phyloP scores from a whole-genome alignment of 345 rosid genomes.

The Boechera stricta region DNA sequence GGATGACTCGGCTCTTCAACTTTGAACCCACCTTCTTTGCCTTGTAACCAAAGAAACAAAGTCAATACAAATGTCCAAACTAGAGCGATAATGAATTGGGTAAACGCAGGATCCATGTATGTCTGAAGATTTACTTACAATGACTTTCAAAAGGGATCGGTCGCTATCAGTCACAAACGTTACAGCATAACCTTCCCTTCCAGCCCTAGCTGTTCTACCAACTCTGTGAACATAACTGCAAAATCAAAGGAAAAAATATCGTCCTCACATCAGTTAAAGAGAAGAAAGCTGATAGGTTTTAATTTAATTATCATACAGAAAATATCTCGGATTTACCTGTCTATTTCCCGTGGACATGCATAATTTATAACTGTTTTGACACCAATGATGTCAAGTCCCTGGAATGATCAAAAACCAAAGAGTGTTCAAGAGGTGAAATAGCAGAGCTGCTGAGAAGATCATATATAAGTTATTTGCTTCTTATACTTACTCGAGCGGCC shows the following conservation, averaged over 20 bases:
- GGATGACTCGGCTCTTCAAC: slow-evolving; percentile 80
- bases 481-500: slow-evolving; percentile 86
- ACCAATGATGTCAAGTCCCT: slow-evolving; percentile 98
- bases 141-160: slow-evolving; percentile 88
- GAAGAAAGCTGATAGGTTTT: slow-evolving; percentile 9
- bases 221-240: slow-evolving; percentile 94
- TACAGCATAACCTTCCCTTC: slow-evolving; percentile 97
- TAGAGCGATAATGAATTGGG: background rate
- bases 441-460: slow-evolving; percentile 22
- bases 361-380: slow-evolving; percentile 94
- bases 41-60: slow-evolving; percentile 44
- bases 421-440: slow-evolving; percentile 24
- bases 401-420: slow-evolving; percentile 32
- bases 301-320: background rate
- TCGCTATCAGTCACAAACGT: slow-evolving; percentile 92
- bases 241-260: slow-evolving; percentile 16
- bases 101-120: slow-evolving; percentile 23
- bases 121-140: slow-evolving; percentile 58
- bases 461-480: background rate
- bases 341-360: slow-evolving; percentile 96
- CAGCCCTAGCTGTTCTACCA: slow-evolving; percentile 99
- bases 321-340: slow-evolving; percentile 54
- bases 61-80: slow-evolving; percentile 15
- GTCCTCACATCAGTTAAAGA: slow-evolving; percentile 10
- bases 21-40: slow-evolving; percentile 91